phyloP scores from a whole-genome alignment of 257 asterid genomes.

The Scutellaria minor region DNA sequence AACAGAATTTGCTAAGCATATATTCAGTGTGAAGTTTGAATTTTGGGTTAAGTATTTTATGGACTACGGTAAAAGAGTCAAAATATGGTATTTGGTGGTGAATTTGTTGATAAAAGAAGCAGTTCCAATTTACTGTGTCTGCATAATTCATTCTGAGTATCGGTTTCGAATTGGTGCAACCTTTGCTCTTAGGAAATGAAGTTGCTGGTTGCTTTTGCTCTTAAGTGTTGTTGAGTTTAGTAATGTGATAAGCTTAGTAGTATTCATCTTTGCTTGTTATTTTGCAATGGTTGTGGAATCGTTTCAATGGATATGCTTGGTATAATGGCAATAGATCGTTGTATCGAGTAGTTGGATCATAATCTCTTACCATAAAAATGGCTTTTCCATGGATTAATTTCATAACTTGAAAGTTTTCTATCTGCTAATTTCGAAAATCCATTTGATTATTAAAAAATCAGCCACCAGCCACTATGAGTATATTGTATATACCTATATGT shows the following conservation, averaged over 20 bases:
- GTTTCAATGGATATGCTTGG: too few relatives aligned
- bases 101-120: conserved; percentile 6
- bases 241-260: conserved; percentile 8
- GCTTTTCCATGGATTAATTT: too few relatives aligned
- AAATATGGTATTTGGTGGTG: conserved; percentile 11
- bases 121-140: background rate
- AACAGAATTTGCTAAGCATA: background rate
- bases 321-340: too few relatives aligned
- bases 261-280: conserved; percentile 18
- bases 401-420: too few relatives aligned
- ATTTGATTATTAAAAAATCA: too few relatives aligned
- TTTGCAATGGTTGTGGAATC: background rate
- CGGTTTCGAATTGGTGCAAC: background rate
- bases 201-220: conserved; percentile 9
- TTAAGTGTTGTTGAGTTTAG: conserved; percentile 8
- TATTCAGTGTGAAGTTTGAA: conserved; percentile 10
- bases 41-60: conserved; percentile 3
- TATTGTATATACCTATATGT: too few relatives aligned
- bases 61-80: background rate
- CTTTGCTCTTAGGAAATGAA: background rate
- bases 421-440: too few relatives aligned
- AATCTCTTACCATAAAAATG: too few relatives aligned
- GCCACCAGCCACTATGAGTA: too few relatives aligned
- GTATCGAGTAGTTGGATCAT: too few relatives aligned
- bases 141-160: background rate